These are phyloP conservation scores for Thielaviopsis euricoi DNA, from an alignment of 2,329 filamentous ascomycete genomes.

Conservation along the genomic window DNA sequence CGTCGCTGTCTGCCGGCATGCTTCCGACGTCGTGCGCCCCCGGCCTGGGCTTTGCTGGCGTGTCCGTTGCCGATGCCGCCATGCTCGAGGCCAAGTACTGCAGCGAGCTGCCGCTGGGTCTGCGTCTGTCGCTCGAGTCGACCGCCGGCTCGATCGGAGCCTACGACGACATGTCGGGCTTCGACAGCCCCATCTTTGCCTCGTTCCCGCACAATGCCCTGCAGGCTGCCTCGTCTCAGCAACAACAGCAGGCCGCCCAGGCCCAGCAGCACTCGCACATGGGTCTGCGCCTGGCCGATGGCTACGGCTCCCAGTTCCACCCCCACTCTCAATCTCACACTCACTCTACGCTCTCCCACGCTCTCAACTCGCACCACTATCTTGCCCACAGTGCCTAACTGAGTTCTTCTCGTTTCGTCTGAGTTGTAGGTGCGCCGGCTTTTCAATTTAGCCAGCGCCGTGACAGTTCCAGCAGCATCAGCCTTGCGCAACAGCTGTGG, in stretches of 20 bases:
- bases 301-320: not conserved
- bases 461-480: not conserved
- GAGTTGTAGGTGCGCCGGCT: not conserved
- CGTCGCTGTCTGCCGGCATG: not conserved
- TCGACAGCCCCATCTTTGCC: conserved; percentile 34
- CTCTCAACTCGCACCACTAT: not conserved
- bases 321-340: not conserved
- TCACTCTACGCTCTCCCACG: not conserved
- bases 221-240: not conserved
- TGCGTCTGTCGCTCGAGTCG: not conserved
- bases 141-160: conserved; percentile 13
- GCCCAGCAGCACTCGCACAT: not conserved
- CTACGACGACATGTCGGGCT: conserved; percentile 36
- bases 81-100: not conserved
- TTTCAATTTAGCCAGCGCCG: not conserved
- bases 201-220: not conserved
- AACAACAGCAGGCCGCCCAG: not conserved
- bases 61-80: not conserved
- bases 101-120: not conserved
- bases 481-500: not conserved
- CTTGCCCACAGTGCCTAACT: not conserved
- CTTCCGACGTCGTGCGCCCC: not conserved
- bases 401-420: not conserved
- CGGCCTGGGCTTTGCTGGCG: not conserved
- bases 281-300: not conserved